Base-by-base conservation (phyloP, 2,329 filamentous ascomycete genomes). In the Byssochlamys sp. region DNA sequence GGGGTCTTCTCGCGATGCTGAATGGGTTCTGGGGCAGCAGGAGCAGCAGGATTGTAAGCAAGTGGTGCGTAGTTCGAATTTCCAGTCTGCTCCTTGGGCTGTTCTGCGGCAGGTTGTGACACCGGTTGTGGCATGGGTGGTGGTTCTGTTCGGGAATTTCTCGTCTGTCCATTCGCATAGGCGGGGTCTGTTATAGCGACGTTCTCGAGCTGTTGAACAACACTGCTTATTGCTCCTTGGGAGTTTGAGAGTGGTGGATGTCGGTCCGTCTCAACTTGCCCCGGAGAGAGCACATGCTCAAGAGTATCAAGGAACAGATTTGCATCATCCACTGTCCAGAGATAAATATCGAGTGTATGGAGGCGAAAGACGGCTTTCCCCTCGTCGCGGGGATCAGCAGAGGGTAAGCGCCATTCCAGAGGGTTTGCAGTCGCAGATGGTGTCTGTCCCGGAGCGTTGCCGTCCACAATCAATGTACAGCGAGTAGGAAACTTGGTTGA, bases 11-110 rank as follows among this genome's bases (percentile, higher is more conserved):
- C 84, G n/a, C 84, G 79, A 63, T 84, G 80, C 49, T 80, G 77
- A 55, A 86, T 84, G 1, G 82, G 83, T 65, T 87, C 84, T 5
- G 84, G 84, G 0, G 83, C 83, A n/a, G 83, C 77, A 25, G 84
- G 84, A 4, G 84, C 84, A 9, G 84, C 83, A 14, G 84, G 84
- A 62, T 86, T 86, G 66, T 87, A 87, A n/a, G 82, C 80, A 60
- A 84, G 75, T 2, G 82, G 81, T 2, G 78, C 69, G 59, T 76
- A 79, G 61, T 67, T 71, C 39, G 70, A 63, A 35, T 63, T 61
- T 52, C 61, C 64, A 24, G 60, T 62, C 54, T 45, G 39, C 39
- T 45, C 39, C 39, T 45, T 45, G 12, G 12, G 39, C n/a, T 45
- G 39, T n/a, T 60, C 60, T 24, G 65, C 51, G 7, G 60, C 55